Evolutionary conservation across 495 filamentous ascomycete species (phyloP).

Genomic region (Xylaria castorea): DNA sequence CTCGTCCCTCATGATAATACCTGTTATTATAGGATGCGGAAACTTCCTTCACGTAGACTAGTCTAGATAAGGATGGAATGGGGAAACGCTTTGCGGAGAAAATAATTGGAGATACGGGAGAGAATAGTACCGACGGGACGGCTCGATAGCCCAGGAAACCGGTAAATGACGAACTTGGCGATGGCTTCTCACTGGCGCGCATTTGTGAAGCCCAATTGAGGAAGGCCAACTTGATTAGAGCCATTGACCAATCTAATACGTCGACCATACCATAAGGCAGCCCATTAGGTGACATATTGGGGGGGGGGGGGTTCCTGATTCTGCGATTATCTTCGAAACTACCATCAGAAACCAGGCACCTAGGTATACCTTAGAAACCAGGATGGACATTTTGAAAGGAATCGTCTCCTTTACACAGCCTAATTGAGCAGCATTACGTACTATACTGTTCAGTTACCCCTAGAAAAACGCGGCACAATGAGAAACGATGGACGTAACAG

Average conservation of each 20-base stretch:
- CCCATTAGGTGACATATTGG: neutral
- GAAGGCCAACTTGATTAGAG: neutral
- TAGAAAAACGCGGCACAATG: neutral
- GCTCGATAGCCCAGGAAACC: slow-evolving; percentile 9
- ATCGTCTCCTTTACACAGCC: neutral
- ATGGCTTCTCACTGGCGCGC: slow-evolving; percentile 38
- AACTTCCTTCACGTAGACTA: neutral
- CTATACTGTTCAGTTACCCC: neutral
- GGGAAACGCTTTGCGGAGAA: slow-evolving; percentile 21
- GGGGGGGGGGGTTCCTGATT: too few species aligned
- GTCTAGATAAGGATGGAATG: slow-evolving; percentile 21
- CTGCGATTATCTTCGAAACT: too few species aligned
- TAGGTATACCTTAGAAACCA: too few species aligned
- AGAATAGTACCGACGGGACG: slow-evolving; percentile 37
- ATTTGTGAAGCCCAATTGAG: slow-evolving; percentile 11
- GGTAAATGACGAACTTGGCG: slow-evolving; percentile 34
- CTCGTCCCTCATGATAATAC: neutral
- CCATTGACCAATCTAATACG: slow-evolving; percentile 6
- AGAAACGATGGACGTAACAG: neutral
- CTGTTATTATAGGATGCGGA: neutral
- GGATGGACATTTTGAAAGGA: neutral
- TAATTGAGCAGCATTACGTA: neutral
- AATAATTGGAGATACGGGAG: slow-evolving; percentile 34
- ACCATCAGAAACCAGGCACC: too few species aligned
- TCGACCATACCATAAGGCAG: neutral